A percentile compares a stretch with the other conserved stretches of the same genome.
These are phyloP conservation scores for Meyerozyma carpophila DNA, from an alignment of 1,139 yeast species.

Conservation along the genomic window DNA sequence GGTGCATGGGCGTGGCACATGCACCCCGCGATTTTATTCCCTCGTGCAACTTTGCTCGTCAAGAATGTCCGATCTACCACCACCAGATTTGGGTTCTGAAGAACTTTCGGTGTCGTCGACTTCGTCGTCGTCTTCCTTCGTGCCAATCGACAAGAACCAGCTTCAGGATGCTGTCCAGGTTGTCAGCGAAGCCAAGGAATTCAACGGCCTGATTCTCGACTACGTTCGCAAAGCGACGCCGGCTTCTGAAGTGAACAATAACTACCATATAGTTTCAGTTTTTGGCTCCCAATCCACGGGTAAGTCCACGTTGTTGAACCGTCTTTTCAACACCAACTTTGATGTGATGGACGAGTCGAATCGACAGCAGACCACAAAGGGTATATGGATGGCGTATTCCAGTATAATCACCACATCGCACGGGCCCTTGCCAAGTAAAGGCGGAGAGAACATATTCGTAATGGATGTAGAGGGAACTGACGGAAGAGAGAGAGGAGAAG, in stretches of 20 bases:
- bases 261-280: slow-evolving; percentile 88
- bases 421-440: slow-evolving; percentile 1
- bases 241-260: slow-evolving; percentile 48
- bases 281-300: slow-evolving; percentile 98
- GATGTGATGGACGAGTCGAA: slow-evolving; percentile 89
- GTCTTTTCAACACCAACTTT: slow-evolving; percentile 77
- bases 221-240: slow-evolving; percentile 33
- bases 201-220: slow-evolving; percentile 38
- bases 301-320: slow-evolving; percentile 83
- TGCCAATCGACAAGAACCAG: slow-evolving; percentile 29
- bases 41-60: background rate
- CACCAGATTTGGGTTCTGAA: slow-evolving; percentile 7
- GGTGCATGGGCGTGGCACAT: background rate
- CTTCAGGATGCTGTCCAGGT: slow-evolving; percentile 59
- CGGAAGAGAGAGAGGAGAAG: slow-evolving; percentile 97
- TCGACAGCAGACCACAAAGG: slow-evolving; percentile 86
- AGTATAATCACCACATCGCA: slow-evolving; percentile 23
- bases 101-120: slow-evolving; percentile 11
- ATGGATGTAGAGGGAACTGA: slow-evolving; percentile 98
- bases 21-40: background rate
- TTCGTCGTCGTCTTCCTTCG: slow-evolving; percentile 37
- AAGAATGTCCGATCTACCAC: slow-evolving; percentile 7
- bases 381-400: slow-evolving; percentile 86
- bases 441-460: slow-evolving; percentile 53
- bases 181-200: slow-evolving; percentile 70